Conservation (phyloP, 306 rosid genomes). For the Cicer cuneatum region DNA sequence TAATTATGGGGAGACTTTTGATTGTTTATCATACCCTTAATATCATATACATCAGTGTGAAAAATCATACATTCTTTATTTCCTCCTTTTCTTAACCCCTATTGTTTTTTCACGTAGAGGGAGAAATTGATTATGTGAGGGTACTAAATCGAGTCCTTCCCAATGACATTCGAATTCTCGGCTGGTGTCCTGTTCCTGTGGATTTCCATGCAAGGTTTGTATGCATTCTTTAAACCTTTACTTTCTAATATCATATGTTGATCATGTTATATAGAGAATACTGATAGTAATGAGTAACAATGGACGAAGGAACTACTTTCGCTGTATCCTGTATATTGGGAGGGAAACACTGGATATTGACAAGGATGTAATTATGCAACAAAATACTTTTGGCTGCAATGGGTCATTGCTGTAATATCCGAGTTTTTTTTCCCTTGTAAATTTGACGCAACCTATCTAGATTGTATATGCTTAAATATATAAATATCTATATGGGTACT, state of each 20-base stretch:
- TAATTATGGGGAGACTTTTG: conserved; percentile 20
- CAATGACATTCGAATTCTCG: conserved; percentile 77
- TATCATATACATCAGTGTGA: not conserved
- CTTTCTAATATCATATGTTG: conserved; percentile 33
- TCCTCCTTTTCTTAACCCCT: conserved; percentile 22
- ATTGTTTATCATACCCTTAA: conserved; percentile 17
- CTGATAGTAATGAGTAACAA: conserved; percentile 31
- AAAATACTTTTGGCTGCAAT: conserved; percentile 28
- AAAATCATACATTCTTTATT: conserved; percentile 16
- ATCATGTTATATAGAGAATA: conserved; percentile 31
- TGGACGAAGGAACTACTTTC: conserved; percentile 22
- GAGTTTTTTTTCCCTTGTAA: not conserved
- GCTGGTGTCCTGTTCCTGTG: conserved; percentile 85
- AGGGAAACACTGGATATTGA: conserved; percentile 30
- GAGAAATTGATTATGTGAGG: conserved; percentile 89
- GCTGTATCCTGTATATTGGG: conserved; percentile 3
- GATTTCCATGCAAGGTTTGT: conserved; percentile 93
- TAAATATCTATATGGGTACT: not conserved
- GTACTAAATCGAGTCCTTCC: conserved; percentile 91
- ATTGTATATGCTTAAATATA: conserved; percentile 9
- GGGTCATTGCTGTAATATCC: conserved; percentile 5
- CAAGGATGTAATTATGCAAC: conserved; percentile 13
- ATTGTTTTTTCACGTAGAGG: conserved; percentile 51
- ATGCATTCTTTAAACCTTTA: conserved; percentile 39
- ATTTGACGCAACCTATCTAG: conserved; percentile 26